Conservation (phyloP, 2,329 filamentous ascomycete genomes). For the Pseudocercospora fuligena region DNA sequence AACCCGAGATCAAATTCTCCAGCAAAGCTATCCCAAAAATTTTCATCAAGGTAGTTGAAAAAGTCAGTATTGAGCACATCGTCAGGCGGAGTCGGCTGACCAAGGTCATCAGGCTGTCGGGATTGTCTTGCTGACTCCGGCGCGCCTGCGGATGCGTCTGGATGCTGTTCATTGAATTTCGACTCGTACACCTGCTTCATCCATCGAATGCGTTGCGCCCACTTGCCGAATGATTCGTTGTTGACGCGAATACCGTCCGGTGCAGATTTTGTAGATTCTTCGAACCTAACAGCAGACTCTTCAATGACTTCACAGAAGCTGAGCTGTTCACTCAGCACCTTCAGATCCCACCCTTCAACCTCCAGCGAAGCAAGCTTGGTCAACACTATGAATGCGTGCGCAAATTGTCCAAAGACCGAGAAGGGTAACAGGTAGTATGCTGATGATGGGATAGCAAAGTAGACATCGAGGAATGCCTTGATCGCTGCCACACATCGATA, state of each 20-base stretch:
- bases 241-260: slow-evolving; percentile 35
- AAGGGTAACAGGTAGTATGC: slow-evolving; percentile 37
- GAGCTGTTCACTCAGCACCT: slow-evolving; percentile 26
- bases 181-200: slow-evolving; percentile 37
- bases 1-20: slow-evolving; percentile 25
- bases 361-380: slow-evolving; percentile 38
- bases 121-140: slow-evolving; percentile 10
- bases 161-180: slow-evolving; percentile 22
- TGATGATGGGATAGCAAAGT: slow-evolving; percentile 33
- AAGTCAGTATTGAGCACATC: slow-evolving; percentile 34
- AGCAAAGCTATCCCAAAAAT: slow-evolving; percentile 34
- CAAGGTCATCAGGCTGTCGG: slow-evolving; percentile 12
- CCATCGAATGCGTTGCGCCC: slow-evolving; percentile 35
- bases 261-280: slow-evolving; percentile 23
- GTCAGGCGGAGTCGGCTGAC: slow-evolving; percentile 32
- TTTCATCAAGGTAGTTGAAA: slow-evolving; percentile 37
- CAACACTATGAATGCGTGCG: slow-evolving; percentile 37
- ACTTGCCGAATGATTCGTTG: slow-evolving; percentile 39
- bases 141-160: slow-evolving; percentile 2
- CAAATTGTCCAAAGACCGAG: slow-evolving; percentile 38
- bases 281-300: slow-evolving; percentile 29
- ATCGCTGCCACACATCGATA: slow-evolving; percentile 34
- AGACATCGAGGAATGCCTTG: slow-evolving; percentile 34
- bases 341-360: slow-evolving; percentile 38
- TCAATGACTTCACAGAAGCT: slow-evolving; percentile 33